Percentiles rank a stretch among this genome's conserved stretches.
Conservation (phyloP, 306 rosid species). For the Glycyrrhiza uralensis region DNA sequence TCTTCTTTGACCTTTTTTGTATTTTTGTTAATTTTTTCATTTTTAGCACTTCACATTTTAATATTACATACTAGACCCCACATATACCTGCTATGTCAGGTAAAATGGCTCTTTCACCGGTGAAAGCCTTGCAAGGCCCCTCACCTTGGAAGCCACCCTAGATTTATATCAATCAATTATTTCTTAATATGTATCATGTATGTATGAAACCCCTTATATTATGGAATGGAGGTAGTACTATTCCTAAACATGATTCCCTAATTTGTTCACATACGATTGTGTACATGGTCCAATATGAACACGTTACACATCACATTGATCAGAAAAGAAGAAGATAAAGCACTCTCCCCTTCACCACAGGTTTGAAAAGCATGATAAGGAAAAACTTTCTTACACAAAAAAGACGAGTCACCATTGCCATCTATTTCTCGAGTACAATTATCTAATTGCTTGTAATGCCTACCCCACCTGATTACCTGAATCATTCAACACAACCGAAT, state of each 20-base stretch:
- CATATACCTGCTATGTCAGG: no score
- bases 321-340: neutral
- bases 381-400: neutral
- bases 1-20: no score
- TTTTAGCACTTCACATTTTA: no score
- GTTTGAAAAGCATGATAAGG: neutral
- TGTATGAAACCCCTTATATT: no score
- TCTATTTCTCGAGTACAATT: neutral
- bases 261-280: neutral
- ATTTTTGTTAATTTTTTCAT: no score
- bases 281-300: constrained; percentile 1
- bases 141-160: no score
- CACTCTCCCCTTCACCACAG: neutral
- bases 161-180: no score
- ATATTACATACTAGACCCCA: no score
- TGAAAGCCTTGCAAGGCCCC: no score
- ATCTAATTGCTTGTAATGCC: neutral
- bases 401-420: neutral
- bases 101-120: no score
- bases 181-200: no score
- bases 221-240: no score
- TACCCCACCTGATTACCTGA: neutral
- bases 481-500: constrained; percentile 8
- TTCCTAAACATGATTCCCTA: neutral
- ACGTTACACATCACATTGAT: neutral